These are phyloP conservation scores for Pyrenophora seminiperda DNA, from an alignment of 2,329 filamentous ascomycete genomes.

Conservation along the genomic window DNA sequence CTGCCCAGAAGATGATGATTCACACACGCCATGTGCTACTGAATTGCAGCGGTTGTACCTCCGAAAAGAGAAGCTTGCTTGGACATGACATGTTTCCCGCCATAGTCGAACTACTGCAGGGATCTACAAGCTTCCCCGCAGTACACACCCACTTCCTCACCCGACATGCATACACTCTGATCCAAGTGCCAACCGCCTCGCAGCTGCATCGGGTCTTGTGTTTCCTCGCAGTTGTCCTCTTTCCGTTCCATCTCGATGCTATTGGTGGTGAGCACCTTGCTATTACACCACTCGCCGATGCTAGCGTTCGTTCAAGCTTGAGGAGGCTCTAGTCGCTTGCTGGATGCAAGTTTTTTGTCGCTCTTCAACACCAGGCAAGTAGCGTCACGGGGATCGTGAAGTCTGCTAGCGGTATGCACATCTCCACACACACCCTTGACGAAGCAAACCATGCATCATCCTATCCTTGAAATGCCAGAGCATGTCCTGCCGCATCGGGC, in stretches of 20 bases:
- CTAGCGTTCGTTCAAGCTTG: not conserved
- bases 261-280: not conserved
- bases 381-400: conserved; percentile 24
- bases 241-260: not conserved
- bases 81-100: conserved; percentile 7
- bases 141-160: conserved; percentile 4
- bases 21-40: not conserved
- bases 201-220: not conserved
- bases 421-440: not conserved
- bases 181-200: conserved; percentile 1
- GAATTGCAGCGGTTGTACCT: not conserved
- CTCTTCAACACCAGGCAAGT: conserved; percentile 21
- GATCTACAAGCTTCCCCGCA: conserved; percentile 13
- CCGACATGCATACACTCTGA: not conserved
- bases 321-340: not conserved
- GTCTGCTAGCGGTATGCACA: conserved; percentile 1
- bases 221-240: not conserved
- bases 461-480: not conserved
- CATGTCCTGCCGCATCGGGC: conserved; percentile 1
- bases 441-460: conserved; percentile 2
- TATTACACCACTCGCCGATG: too few species aligned
- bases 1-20: not conserved
- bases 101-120: not conserved
- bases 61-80: conserved; percentile 3
- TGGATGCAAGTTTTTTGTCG: conserved; percentile 10